A percentile compares a stretch with the other conserved stretches of the same genome.
Conservation (phyloP, 108 stramenopile species). For the Chaetoceros tenuissimus region DNA sequence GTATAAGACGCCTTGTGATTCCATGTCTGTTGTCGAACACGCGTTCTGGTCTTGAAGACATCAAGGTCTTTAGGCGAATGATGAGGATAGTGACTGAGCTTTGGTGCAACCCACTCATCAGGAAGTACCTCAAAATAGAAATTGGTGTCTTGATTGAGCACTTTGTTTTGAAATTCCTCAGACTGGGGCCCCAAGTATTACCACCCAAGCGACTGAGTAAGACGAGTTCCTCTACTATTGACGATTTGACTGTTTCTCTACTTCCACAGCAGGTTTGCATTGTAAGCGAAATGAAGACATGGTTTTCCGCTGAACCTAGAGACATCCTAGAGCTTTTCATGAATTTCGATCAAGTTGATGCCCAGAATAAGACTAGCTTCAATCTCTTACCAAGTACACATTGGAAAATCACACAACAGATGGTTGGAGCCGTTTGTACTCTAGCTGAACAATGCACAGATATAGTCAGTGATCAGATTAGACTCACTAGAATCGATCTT, state of each 20-base stretch:
- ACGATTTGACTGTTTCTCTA: conserved; percentile 30
- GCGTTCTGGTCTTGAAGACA: conserved; percentile 53
- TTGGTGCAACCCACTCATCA: conserved; percentile 56
- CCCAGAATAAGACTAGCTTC: conserved; percentile 14
- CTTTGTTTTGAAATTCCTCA: conserved; percentile 55
- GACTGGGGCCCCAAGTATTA: conserved; percentile 66
- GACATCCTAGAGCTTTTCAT: conserved; percentile 63
- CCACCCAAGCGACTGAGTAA: conserved; percentile 16
- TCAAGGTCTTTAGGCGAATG: conserved; percentile 54
- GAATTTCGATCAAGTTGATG: conserved; percentile 65
- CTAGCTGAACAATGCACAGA: conserved; percentile 66
- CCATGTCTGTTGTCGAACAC: conserved; percentile 74
- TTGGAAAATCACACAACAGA: conserved; percentile 57
- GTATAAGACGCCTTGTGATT: conserved; percentile 77
- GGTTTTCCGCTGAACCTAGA: conserved; percentile 63
- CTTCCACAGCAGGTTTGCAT: conserved; percentile 69
- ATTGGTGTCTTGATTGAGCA: conserved; percentile 81
- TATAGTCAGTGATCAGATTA: conserved; percentile 59
- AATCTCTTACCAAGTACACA: conserved; percentile 36
- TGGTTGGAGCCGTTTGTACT: conserved; percentile 58
- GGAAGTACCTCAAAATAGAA: conserved; percentile 70
- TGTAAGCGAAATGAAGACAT: conserved; percentile 54
- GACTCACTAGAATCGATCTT: conserved; percentile 21
- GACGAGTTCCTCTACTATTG: conserved; percentile 1
- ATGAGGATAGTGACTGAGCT: conserved; percentile 60